Percentiles rank a stretch among this genome's conserved stretches.
phyloP scores from a whole-genome alignment of 73 alveolate genomes.

The Tetrahymena elliotti region DNA sequence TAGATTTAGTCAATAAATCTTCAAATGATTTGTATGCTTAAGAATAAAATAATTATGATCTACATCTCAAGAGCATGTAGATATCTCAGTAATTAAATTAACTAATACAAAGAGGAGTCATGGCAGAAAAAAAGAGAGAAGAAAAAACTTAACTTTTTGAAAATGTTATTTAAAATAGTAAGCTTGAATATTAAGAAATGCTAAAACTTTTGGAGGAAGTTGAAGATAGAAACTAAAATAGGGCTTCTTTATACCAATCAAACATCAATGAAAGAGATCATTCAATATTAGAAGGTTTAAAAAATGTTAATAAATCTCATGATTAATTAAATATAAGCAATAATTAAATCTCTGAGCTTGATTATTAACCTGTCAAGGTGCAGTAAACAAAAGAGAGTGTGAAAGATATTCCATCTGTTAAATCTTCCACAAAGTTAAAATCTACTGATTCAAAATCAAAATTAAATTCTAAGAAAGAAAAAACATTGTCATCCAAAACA shows the following conservation, averaged over 20 bases:
- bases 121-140: background rate
- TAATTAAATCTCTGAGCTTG: background rate
- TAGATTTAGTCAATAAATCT: background rate
- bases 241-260: background rate
- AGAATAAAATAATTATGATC: background rate
- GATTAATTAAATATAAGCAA: background rate
- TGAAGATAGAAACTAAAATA: background rate
- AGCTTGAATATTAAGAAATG: background rate
- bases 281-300: background rate
- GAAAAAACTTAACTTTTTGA: background rate
- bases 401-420: background rate
- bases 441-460: background rate
- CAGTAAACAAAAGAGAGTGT: background rate
- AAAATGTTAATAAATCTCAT: background rate
- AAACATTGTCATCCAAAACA: background rate
- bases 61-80: background rate
- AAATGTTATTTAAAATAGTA: background rate
- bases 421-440: background rate
- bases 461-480: background rate
- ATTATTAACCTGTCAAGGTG: background rate
- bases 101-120: background rate
- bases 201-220: background rate
- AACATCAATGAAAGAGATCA: background rate
- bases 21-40: background rate
- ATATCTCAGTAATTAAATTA: background rate